Percentiles rank a stretch among this genome's conserved stretches.
These are phyloP conservation scores for Malus hybrid DNA, from an alignment of 331 rosid species.

Conservation along the genomic window DNA sequence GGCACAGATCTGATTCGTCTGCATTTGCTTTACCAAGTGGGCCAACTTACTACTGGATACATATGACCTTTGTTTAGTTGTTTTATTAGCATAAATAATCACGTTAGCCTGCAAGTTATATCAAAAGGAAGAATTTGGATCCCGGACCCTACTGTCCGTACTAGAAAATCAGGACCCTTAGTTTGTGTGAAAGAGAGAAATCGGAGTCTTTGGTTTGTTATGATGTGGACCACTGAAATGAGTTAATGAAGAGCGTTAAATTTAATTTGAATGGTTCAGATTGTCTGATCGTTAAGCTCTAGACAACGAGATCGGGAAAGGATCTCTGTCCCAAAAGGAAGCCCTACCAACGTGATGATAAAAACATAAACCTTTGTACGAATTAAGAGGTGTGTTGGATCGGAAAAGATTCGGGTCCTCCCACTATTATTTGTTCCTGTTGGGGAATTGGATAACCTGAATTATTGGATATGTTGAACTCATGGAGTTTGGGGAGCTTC, in stretches of 20 bases:
- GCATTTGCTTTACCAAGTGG: not conserved
- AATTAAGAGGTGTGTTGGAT: not conserved
- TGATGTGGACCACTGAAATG: fast-evolving
- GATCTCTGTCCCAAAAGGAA: not conserved
- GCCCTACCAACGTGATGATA: not conserved
- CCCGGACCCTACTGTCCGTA: too few species aligned
- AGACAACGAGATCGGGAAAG: fast-evolving
- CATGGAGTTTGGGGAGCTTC: too few species aligned
- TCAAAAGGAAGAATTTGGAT: not conserved
- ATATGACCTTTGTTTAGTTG: not conserved
- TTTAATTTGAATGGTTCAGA: too few species aligned
- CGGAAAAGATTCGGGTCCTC: not conserved
- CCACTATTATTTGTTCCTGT: not conserved
- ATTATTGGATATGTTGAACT: too few species aligned
- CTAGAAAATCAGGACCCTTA: too few species aligned
- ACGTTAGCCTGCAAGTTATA: not conserved
- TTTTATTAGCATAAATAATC: not conserved
- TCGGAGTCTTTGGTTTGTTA: too few species aligned
- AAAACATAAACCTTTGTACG: not conserved
- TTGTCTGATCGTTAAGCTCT: too few species aligned
- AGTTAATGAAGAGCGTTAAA: too few species aligned
- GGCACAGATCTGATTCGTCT: not conserved
- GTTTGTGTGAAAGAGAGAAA: too few species aligned
- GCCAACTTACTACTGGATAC: not conserved
- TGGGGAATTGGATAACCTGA: not conserved